Base-by-base conservation (phyloP, 176 grass and related monocot genomes). In the Musa schizocarpa region DNA sequence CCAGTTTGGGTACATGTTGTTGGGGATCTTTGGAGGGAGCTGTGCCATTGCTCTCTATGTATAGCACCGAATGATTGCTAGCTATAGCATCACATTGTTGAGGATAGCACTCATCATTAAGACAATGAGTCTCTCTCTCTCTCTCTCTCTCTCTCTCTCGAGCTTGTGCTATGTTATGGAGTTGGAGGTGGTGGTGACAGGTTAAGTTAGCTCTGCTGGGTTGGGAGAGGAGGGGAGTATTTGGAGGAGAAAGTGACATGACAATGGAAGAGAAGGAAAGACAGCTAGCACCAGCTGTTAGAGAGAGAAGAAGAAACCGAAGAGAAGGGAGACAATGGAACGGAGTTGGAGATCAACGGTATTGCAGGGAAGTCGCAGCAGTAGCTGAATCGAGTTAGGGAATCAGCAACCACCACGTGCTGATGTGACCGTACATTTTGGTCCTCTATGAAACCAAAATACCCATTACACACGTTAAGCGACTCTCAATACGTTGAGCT, bases 1-100 rank as follows among this genome's bases (percentile, higher is more conserved):
- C 68, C 68, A 71, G 68, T n/a, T 24, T 13, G 72, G 13, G 22
- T 21, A 56, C 21, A 74, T 56, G 72, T 8, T 11, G 48, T 19
- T 52, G 22, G 72, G 72, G 22, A 74, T 56, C 22, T 29, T 74
- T 11, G 72, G 72, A 74, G 72, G 72, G 72, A 74, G 72, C 52
- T 74, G 72, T 16, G 72, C 52, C 72, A 74, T 74, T 56, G 52
- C 53, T 11, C 57, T 43, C 34, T 43, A 43, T 43, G 34, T 43
- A 43, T 43, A 6, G 34, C 34, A 43, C 3, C 34, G 34, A 43
- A 43, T 43, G 34, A 43, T 43, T 43, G 34, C 34, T 43, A 43
- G 34, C 34, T 43, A 43, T 6, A 43, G 0, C 34, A 43, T 6
- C 34, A 43, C 4, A 4, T 43, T 43, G 34, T 6, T 5, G 34